phyloP scores from a whole-genome alignment of 2,329 filamentous ascomycete genomes.

The Exophiala calicioides region DNA sequence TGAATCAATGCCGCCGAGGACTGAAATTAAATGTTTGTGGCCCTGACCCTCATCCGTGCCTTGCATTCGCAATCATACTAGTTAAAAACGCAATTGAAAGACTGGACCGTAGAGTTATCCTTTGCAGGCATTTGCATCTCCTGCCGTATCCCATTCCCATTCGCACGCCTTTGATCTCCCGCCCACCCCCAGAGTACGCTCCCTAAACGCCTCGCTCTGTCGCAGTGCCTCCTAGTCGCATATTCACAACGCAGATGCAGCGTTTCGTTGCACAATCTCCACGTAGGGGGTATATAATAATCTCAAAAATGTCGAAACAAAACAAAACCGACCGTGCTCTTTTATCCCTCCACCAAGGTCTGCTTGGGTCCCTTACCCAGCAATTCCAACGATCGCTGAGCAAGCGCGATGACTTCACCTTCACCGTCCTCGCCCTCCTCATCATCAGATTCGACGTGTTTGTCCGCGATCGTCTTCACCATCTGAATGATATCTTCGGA shows the following conservation, averaged over 20 bases:
- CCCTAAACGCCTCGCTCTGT: constrained; percentile 27
- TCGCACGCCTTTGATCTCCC: neutral
- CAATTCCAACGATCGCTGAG: constrained; percentile 84
- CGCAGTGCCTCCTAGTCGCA: constrained; percentile 15
- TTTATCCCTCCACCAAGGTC: constrained; percentile 75
- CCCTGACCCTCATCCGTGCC: no score
- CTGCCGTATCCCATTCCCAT: neutral
- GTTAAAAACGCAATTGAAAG: no score
- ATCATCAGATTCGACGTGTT: constrained; percentile 81
- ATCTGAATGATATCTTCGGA: constrained; percentile 89
- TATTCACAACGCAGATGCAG: constrained; percentile 16
- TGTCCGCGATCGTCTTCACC: constrained; percentile 87
- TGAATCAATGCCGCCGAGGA: neutral
- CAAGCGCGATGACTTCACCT: constrained; percentile 87
- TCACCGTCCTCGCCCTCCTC: constrained; percentile 88
- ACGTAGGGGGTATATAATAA: constrained; percentile 25
- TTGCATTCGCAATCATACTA: no score
- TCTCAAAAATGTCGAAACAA: constrained; percentile 13
- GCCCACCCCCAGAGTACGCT: constrained; percentile 1
- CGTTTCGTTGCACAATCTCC: constrained; percentile 19
- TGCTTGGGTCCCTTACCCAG: constrained; percentile 75
- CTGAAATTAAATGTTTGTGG: no score
- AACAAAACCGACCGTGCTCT: neutral
- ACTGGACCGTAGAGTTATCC: no score
- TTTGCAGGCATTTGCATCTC: neutral